phyloP scores from a whole-genome alignment of 345 rosid genomes.

The Aethionema arabicum region DNA sequence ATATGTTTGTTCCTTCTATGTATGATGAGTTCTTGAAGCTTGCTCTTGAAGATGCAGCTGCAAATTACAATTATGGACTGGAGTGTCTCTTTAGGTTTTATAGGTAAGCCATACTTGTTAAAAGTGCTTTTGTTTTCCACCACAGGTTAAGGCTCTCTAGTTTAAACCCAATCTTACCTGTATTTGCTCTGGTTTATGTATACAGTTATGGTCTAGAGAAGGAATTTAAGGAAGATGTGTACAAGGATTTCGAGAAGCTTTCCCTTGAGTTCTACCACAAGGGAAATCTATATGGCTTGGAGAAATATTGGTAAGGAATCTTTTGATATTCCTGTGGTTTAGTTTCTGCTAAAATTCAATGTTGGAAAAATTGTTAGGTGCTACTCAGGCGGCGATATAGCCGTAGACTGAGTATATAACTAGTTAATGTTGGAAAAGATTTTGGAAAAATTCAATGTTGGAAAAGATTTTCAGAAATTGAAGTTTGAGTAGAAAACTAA shows the following conservation, averaged over 20 bases:
- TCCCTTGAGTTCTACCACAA: conserved; percentile 73
- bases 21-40: conserved; percentile 81
- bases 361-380: no score
- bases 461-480: no score
- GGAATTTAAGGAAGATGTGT: conserved; percentile 66
- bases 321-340: neutral
- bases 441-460: no score
- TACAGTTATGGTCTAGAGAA: conserved; percentile 95
- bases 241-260: conserved; percentile 81
- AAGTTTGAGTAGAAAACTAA: no score
- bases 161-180: conserved; percentile 6
- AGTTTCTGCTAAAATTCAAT: no score
- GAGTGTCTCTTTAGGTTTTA: conserved; percentile 98
- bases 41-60: conserved; percentile 87
- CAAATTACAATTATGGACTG: conserved; percentile 75
- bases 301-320: conserved; percentile 78
- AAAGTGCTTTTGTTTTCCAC: neutral
- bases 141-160: conserved; percentile 1
- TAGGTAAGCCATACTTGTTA: conserved; percentile 51
- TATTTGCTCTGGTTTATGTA: conserved; percentile 11
- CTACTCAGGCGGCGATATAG: no score
- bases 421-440: no score
- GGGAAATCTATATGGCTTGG: conserved; percentile 90
- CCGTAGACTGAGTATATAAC: no score
- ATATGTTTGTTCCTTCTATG: conserved; percentile 68